phyloP scores from a whole-genome alignment of 2,329 filamentous ascomycete genomes.

The Fusarium sp. region DNA sequence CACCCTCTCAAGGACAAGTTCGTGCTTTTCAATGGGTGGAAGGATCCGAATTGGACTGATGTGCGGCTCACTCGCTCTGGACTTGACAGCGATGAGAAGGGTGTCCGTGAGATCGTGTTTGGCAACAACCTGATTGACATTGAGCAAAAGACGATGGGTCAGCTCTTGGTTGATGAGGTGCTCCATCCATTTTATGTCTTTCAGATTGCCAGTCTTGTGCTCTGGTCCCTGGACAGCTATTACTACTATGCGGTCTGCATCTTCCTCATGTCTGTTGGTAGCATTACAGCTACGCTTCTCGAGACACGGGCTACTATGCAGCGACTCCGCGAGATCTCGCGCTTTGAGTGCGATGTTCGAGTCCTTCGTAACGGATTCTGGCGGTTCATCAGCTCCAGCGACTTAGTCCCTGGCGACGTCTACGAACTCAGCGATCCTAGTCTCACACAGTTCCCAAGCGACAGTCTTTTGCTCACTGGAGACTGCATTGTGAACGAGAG shows the following conservation, averaged over 20 bases:
- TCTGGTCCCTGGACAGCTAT: slow-evolving; percentile 97
- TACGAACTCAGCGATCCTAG: slow-evolving; percentile 97
- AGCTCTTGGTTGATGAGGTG: slow-evolving; percentile 91
- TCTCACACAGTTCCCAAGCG: slow-evolving; percentile 87
- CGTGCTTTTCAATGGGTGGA: slow-evolving; percentile 88
- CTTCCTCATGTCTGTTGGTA: slow-evolving; percentile 92
- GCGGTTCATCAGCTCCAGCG: slow-evolving; percentile 86
- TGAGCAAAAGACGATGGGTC: slow-evolving; percentile 84
- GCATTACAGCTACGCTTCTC: slow-evolving; percentile 87
- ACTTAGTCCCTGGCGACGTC: slow-evolving; percentile 94
- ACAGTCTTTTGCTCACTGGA: slow-evolving; percentile 89
- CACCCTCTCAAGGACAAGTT: slow-evolving; percentile 93
- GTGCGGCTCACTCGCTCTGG: slow-evolving; percentile 80
- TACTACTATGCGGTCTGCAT: slow-evolving; percentile 98
- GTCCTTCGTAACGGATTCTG: slow-evolving; percentile 96
- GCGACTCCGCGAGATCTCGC: slow-evolving; percentile 88
- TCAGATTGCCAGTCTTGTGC: slow-evolving; percentile 90
- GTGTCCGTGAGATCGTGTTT: slow-evolving; percentile 85
- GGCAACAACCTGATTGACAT: slow-evolving; percentile 93
- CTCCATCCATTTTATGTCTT: slow-evolving; percentile 99
- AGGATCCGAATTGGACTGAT: slow-evolving; percentile 89
- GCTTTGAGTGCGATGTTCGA: slow-evolving; percentile 94
- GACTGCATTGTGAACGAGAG: slow-evolving; percentile 99
- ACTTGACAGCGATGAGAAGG: slow-evolving; percentile 89
- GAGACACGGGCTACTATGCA: slow-evolving; percentile 95